A percentile compares a stretch with the other conserved stretches of the same genome.
phyloP scores from a whole-genome alignment of 768 basidiomycete species.

The Suillus paluster region DNA sequence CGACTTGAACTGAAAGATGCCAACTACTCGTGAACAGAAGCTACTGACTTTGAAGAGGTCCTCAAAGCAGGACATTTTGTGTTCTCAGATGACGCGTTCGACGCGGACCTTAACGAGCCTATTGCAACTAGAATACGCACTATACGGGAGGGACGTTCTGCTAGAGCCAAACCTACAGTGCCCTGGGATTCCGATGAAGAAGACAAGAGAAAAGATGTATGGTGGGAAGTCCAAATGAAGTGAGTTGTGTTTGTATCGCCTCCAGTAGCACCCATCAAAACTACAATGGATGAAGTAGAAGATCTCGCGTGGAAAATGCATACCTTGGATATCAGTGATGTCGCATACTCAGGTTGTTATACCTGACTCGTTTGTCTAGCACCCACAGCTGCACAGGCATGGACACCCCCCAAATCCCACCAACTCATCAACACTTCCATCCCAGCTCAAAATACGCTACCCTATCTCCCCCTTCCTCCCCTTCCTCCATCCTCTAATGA shows the following conservation, averaged over 20 bases:
- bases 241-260: background rate
- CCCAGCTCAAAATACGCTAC: background rate
- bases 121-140: too few species aligned
- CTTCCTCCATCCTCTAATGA: too few species aligned
- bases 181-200: background rate
- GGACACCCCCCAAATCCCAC: background rate
- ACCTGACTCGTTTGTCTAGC: background rate
- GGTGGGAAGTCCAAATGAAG: background rate
- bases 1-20: too few species aligned
- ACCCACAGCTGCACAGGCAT: conserved; percentile 9
- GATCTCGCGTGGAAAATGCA: conserved; percentile 3
- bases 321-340: background rate
- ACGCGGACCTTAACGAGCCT: too few species aligned
- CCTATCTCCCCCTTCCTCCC: background rate
- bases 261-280: background rate
- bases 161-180: too few species aligned
- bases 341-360: conserved; percentile 4
- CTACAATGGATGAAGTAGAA: conserved; percentile 3
- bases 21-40: too few species aligned
- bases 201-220: background rate
- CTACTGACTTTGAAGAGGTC: too few species aligned
- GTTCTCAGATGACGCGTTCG: too few species aligned
- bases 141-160: too few species aligned
- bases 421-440: background rate
- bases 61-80: too few species aligned